Conservation (phyloP, 225 moss, liverwort and hornwort genomes). For the Asterella californica region DNA sequence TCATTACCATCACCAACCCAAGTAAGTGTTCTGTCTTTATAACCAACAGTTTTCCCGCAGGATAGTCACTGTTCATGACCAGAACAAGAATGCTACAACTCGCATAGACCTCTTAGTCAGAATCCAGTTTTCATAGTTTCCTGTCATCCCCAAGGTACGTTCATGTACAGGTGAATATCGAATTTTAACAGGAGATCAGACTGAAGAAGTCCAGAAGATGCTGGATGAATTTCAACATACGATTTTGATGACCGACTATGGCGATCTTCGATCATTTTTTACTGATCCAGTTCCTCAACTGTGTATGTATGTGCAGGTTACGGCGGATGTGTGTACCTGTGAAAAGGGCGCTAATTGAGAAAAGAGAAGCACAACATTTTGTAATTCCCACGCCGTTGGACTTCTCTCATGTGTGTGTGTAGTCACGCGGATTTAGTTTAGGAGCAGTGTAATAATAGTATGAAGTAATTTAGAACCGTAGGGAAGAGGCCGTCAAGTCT, state of each 20-base stretch:
- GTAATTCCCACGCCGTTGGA: constrained; percentile 3
- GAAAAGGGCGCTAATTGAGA: not conserved
- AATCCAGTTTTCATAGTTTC: not conserved
- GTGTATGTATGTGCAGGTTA: constrained; percentile 49
- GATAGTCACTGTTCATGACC: not conserved
- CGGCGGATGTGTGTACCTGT: constrained; percentile 38
- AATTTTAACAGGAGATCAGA: too few relatives aligned
- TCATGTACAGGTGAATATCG: not conserved
- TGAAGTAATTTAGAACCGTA: too few relatives aligned
- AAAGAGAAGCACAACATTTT: constrained; percentile 25
- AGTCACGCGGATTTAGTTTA: too few relatives aligned
- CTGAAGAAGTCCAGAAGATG: too few relatives aligned
- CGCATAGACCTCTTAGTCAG: not conserved
- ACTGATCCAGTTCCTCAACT: not conserved
- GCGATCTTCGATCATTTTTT: not conserved
- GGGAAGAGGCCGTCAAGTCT: too few relatives aligned
- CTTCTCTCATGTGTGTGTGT: constrained; percentile 5
- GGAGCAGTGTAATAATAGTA: too few relatives aligned
- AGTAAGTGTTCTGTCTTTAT: constrained; percentile 33
- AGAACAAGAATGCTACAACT: not conserved
- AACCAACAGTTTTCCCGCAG: too few relatives aligned
- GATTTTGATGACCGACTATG: too few relatives aligned
- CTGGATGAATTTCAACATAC: too few relatives aligned
- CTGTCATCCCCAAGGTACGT: not conserved
- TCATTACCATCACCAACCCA: constrained; percentile 92